phyloP scores from a whole-genome alignment of 768 basidiomycete genomes.

The Glaciozyma martinii region DNA sequence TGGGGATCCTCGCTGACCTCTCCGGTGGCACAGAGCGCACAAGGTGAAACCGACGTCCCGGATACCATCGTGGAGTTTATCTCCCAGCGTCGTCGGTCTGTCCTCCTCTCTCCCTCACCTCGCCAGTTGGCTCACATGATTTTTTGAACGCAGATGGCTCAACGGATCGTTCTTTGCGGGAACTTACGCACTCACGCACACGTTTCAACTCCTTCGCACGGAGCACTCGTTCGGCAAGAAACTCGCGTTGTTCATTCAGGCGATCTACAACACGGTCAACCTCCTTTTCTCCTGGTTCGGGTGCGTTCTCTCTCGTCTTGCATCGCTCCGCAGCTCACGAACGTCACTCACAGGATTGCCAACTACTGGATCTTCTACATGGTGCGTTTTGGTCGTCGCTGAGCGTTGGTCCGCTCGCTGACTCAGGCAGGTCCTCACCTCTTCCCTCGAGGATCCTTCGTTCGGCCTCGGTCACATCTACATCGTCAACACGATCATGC shows the following conservation, averaged over 20 bases:
- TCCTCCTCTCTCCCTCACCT: neutral
- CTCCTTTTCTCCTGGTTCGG: slow-evolving; percentile 89
- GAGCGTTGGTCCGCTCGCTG: neutral
- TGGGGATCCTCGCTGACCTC: no score
- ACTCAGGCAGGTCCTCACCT: slow-evolving; percentile 55
- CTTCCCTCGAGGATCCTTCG: slow-evolving; percentile 66
- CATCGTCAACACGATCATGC: slow-evolving; percentile 28
- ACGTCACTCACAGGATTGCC: neutral
- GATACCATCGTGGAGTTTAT: slow-evolving; percentile 86
- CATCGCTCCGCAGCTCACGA: neutral
- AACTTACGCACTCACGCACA: slow-evolving; percentile 84
- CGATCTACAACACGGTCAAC: slow-evolving; percentile 76
- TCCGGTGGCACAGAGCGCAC: slow-evolving; percentile 50
- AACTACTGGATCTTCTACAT: neutral
- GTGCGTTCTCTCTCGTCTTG: slow-evolving; percentile 45
- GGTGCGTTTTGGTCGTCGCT: neutral
- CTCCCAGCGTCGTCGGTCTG: slow-evolving; percentile 51
- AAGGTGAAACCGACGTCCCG: slow-evolving; percentile 93
- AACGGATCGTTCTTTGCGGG: slow-evolving; percentile 88
- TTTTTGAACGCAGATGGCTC: slow-evolving; percentile 42
- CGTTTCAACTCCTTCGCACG: slow-evolving; percentile 65
- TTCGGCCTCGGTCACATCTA: slow-evolving; percentile 44
- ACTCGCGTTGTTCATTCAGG: slow-evolving; percentile 63
- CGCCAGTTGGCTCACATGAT: neutral
- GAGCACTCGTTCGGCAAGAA: slow-evolving; percentile 76